Conservation (phyloP, 2,329 filamentous ascomycete species). For the Penicillium hordei region DNA sequence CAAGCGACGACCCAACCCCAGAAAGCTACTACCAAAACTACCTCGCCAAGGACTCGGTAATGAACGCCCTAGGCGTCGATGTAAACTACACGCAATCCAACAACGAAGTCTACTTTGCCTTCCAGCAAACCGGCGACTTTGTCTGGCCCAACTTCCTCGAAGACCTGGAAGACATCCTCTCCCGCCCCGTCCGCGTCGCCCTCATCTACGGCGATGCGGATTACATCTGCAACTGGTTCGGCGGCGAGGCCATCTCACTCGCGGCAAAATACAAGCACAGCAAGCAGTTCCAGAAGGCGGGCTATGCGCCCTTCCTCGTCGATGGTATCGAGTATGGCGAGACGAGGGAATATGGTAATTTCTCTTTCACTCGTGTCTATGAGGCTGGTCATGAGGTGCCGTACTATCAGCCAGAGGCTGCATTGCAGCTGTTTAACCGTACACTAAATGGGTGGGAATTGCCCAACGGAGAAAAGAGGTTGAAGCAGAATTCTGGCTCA, state of each 20-base stretch:
- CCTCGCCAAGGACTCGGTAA: constrained; percentile 60
- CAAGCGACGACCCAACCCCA: constrained; percentile 61
- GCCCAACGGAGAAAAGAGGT: constrained; percentile 49
- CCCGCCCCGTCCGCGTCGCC: constrained; percentile 64
- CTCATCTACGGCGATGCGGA: constrained; percentile 68
- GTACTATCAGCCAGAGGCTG: constrained; percentile 58
- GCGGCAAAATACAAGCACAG: constrained; percentile 54
- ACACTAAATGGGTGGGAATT: constrained; percentile 58
- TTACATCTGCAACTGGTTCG: constrained; percentile 60
- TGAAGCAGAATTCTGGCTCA: constrained; percentile 41
- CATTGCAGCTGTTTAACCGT: constrained; percentile 61
- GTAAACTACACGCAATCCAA: constrained; percentile 58
- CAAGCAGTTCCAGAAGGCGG: constrained; percentile 62
- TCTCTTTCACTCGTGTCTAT: constrained; percentile 66
- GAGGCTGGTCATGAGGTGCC: constrained; percentile 65
- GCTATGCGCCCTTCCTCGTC: constrained; percentile 70
- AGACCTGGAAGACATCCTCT: constrained; percentile 61
- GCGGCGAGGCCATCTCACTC: constrained; percentile 72
- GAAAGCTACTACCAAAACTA: constrained; percentile 62
- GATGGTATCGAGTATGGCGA: constrained; percentile 66
- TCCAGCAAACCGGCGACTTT: constrained; percentile 59
- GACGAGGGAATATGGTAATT: constrained; percentile 74
- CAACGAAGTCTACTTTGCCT: constrained; percentile 46
- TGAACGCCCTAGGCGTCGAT: constrained; percentile 61
- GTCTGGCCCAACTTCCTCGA: constrained; percentile 62